Conservation (phyloP, 305 asterid species). For the Fraxinus xanthoxyloides region DNA sequence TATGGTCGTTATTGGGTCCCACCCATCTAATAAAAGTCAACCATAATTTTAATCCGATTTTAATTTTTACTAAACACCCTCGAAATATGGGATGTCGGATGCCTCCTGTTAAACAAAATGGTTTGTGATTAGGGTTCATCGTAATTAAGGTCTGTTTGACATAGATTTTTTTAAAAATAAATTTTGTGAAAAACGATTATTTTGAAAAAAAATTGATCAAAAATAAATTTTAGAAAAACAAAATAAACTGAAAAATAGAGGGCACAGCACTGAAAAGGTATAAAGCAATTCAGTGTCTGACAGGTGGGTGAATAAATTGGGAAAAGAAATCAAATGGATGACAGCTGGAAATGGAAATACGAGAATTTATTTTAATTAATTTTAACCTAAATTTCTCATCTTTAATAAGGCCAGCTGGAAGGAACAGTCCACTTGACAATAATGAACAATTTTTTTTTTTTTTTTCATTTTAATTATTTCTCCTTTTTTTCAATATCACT, state of each 20-base stretch:
- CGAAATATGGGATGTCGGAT: no score
- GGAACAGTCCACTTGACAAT: background rate
- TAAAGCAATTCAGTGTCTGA: background rate
- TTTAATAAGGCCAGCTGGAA: background rate
- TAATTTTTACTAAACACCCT: no score
- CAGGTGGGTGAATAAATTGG: background rate
- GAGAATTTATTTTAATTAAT: no score
- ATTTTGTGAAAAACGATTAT: background rate
- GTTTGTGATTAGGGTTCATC: background rate
- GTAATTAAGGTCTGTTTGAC: background rate
- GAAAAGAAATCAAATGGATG: slow-evolving; percentile 17
- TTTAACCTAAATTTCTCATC: background rate
- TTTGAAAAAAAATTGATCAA: no score
- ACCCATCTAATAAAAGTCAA: no score
- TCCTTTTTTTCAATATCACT: background rate
- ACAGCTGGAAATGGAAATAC: slow-evolving; percentile 39
- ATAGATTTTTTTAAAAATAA: background rate
- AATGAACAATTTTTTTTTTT: background rate
- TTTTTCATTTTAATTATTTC: no score
- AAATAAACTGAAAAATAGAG: background rate
- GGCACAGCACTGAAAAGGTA: background rate
- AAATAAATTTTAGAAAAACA: background rate
- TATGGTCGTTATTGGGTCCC: no score
- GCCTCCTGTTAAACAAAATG: no score
- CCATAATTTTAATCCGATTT: no score